A percentile compares a stretch with the other conserved stretches of the same genome.
Evolutionary conservation across 2,329 filamentous ascomycete species (phyloP).

Genomic region (Coleophoma cylindrospora): DNA sequence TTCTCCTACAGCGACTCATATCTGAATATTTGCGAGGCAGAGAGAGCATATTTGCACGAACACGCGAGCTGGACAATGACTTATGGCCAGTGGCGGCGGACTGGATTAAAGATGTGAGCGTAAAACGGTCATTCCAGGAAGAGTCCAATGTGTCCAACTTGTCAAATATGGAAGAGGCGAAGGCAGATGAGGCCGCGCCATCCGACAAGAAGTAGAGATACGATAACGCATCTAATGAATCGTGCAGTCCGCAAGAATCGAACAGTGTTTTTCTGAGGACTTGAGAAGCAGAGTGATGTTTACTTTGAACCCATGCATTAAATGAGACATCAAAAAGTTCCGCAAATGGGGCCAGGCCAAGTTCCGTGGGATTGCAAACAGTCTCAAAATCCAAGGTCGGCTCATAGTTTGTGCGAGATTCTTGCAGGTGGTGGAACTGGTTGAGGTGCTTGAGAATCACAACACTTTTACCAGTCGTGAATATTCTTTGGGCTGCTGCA

Average conservation of each 20-base stretch:
- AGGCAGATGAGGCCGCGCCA: slow-evolving; percentile 59
- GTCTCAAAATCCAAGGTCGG: slow-evolving; percentile 50
- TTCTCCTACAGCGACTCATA: slow-evolving; percentile 44
- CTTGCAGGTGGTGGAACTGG: slow-evolving; percentile 35
- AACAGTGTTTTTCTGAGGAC: slow-evolving; percentile 64
- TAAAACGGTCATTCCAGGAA: slow-evolving; percentile 76
- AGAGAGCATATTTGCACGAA: slow-evolving; percentile 51
- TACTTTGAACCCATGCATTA: slow-evolving; percentile 69
- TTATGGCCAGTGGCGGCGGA: slow-evolving; percentile 55
- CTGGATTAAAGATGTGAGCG: slow-evolving; percentile 72
- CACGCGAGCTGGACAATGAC: slow-evolving; percentile 52
- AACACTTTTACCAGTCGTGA: slow-evolving; percentile 84
- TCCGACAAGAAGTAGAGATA: slow-evolving; percentile 74
- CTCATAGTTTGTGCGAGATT: slow-evolving; percentile 29
- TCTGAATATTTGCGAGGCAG: slow-evolving; percentile 33
- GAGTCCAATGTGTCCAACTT: slow-evolving; percentile 58
- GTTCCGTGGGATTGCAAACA: slow-evolving; percentile 42
- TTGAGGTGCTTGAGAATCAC: slow-evolving; percentile 74
- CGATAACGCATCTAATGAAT: slow-evolving; percentile 62
- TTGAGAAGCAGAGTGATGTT: slow-evolving; percentile 64
- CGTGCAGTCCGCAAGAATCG: slow-evolving; percentile 60
- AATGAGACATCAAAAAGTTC: slow-evolving; percentile 71
- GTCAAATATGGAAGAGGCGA: slow-evolving; percentile 68
- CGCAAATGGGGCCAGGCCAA: slow-evolving; percentile 60
- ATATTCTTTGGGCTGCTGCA: slow-evolving; percentile 65